A percentile compares a stretch with the other conserved stretches of the same genome.
Conservation (phyloP, 371 early-diverging fungal genomes). For the Lichtheimia ornata region DNA sequence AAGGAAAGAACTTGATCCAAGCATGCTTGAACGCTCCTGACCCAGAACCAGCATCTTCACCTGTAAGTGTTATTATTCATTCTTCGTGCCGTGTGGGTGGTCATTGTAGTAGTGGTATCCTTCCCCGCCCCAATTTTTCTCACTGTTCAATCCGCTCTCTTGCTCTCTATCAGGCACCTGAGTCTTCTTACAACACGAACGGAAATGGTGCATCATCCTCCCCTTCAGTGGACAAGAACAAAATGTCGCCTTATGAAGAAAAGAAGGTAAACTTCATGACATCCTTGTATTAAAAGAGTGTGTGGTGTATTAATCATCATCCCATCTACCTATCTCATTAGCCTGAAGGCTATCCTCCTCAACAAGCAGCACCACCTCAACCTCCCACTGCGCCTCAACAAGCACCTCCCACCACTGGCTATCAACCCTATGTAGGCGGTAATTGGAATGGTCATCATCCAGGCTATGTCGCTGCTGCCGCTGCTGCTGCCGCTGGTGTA, state of each 20-base stretch:
- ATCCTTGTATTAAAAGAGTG: background rate
- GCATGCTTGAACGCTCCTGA: conserved; percentile 93
- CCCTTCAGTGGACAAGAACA: conserved; percentile 17
- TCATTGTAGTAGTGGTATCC: too few species aligned
- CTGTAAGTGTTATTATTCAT: conserved; percentile 10
- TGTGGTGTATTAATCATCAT: background rate
- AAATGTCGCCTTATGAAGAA: conserved; percentile 18
- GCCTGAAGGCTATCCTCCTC: conserved; percentile 8
- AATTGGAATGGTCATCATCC: conserved; percentile 12
- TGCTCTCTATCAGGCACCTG: background rate
- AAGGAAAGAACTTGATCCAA: conserved; percentile 95
- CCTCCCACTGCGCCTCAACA: background rate
- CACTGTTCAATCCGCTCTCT: too few species aligned
- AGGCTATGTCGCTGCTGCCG: conserved; percentile 10
- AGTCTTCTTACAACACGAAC: background rate
- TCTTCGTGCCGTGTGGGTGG: too few species aligned
- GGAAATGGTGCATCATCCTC: conserved; percentile 3
- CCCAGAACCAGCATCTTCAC: conserved; percentile 21
- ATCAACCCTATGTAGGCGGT: conserved; percentile 8
- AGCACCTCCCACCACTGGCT: background rate
- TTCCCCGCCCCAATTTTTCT: too few species aligned
- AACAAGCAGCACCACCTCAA: conserved; percentile 12
- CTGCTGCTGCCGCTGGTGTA: conserved; percentile 2
- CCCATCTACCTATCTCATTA: too few species aligned
- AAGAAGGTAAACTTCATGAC: conserved; percentile 20